phyloP scores from a whole-genome alignment of 1,284 basidiomycete species.

The Cystobasidiaceae sp. region DNA sequence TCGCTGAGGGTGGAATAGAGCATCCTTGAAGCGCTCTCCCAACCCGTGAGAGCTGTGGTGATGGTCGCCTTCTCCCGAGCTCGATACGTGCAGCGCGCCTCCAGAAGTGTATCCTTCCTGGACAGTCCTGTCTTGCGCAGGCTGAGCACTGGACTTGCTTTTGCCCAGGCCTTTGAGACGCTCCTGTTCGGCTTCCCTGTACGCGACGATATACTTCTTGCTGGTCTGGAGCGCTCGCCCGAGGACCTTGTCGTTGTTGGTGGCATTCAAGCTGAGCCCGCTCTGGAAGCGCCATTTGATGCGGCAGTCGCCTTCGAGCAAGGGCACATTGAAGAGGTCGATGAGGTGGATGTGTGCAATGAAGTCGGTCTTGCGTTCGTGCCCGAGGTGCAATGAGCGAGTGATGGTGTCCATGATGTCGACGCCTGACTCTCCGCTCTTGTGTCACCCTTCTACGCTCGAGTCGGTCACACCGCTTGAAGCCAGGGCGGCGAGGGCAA shows the following conservation, averaged over 20 bases:
- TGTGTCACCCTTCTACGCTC: too few relatives aligned
- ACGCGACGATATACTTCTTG: background rate
- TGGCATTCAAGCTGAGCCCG: conserved; percentile 7
- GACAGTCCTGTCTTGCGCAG: background rate
- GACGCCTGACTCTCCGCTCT: too few relatives aligned
- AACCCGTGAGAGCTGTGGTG: background rate
- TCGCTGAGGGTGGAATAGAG: conserved; percentile 8
- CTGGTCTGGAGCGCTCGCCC: conserved; percentile 10
- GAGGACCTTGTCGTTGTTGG: conserved; percentile 17
- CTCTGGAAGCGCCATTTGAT: conserved; percentile 31
- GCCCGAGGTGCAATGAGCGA: conserved; percentile 11
- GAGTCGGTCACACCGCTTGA: too few relatives aligned
- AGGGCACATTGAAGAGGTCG: conserved; percentile 29
- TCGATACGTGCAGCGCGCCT: background rate
- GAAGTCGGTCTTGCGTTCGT: conserved; percentile 16
- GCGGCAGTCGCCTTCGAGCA: conserved; percentile 24
- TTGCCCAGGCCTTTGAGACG: background rate
- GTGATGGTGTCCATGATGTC: conserved; percentile 26
- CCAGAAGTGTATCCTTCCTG: too few relatives aligned
- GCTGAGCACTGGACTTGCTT: background rate
- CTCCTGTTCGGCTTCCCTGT: background rate
- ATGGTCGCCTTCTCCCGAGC: background rate
- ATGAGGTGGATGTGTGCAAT: conserved; percentile 14
- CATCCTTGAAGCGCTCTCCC: conserved; percentile 14
- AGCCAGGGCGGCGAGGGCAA: too few relatives aligned